Base-by-base conservation (phyloP, 176 grass and related monocot species). In the Musa itinerans region DNA sequence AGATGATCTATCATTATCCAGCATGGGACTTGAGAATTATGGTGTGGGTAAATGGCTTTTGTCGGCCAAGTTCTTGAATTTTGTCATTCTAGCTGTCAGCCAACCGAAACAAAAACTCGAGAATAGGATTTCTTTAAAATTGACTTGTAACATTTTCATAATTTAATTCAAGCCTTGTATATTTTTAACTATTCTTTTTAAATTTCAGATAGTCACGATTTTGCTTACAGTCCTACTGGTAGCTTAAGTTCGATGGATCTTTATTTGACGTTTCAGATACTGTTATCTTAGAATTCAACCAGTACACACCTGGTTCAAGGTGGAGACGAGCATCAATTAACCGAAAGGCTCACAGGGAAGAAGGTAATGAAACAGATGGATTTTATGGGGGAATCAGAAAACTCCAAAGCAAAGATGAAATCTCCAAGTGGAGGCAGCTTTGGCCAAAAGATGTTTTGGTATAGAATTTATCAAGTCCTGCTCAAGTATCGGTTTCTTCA, bases 311-410 rank as follows among this genome's bases (percentile, higher is more conserved):
- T 3, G 93, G 89, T 61, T 92, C 93, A 53, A 92, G 89, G 86
- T 96, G 93, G 93, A 92, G 93, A 78, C 78, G 77, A 34, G 74
- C 89, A 56, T 63, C 85, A 59, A 71, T 96, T 7, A 88, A 84
- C 50, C 73, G 93, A 43, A 92, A 84, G 77, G 83, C 83, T 58
- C 87, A 92, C 77, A 85, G 78, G 59, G 93, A 96, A 76, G 85
- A 92, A 75, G 93, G 87, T 51, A 92, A 90, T 0, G 93, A 92
- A 76, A 87, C 78, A 0, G 93, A 92, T 0, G 93, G 93, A 24
- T 96, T 96, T 64, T 96, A 92, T 8, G 93, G 93, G 22, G 93
- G 93, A 11, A 73, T 96, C 74, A 75, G 93, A 76, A 96, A 86
- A 77, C 87, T 96, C 24, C 77, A 54, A 12, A 61, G 74, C 81